Conservation (phyloP, 1,284 basidiomycete genomes). For the Acaromyces ingoldii region DNA sequence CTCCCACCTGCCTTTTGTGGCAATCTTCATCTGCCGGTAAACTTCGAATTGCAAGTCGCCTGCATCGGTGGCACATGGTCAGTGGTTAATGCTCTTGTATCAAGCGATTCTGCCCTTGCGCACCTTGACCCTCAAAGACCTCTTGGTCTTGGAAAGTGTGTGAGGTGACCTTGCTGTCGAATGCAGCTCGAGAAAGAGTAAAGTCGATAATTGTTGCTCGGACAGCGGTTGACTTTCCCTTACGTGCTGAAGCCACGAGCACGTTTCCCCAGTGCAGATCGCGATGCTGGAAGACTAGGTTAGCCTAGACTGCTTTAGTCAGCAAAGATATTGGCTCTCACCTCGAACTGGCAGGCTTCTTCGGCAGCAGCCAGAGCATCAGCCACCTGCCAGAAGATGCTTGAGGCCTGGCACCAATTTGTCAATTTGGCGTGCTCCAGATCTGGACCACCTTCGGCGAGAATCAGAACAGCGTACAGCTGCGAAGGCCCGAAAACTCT, state of each 20-base stretch:
- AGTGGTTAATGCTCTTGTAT: slow-evolving; percentile 58
- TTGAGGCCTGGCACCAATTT: slow-evolving; percentile 79
- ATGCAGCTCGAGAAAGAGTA: slow-evolving; percentile 67
- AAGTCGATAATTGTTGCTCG: slow-evolving; percentile 85
- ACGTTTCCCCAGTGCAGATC: slow-evolving; percentile 99
- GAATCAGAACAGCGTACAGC: slow-evolving; percentile 77
- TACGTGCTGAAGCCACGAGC: slow-evolving; percentile 61
- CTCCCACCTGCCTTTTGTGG: slow-evolving; percentile 61
- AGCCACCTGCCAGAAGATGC: slow-evolving; percentile 83
- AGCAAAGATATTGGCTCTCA: slow-evolving; percentile 52
- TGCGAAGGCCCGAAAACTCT: slow-evolving; percentile 70
- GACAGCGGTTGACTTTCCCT: slow-evolving; percentile 58
- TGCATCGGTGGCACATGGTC: slow-evolving; percentile 73
- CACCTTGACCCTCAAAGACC: slow-evolving; percentile 47
- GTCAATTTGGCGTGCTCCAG: slow-evolving; percentile 74
- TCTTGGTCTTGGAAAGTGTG: slow-evolving; percentile 49
- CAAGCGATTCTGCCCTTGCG: slow-evolving; percentile 12
- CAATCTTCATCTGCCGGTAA: slow-evolving; percentile 75
- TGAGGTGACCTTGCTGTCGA: slow-evolving; percentile 20
- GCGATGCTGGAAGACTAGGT: slow-evolving; percentile 70
- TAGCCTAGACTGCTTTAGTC: too few relatives aligned
- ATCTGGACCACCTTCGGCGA: slow-evolving; percentile 82
- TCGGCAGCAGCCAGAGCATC: slow-evolving; percentile 74
- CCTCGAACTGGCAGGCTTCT: slow-evolving; percentile 74
- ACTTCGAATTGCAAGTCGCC: slow-evolving; percentile 92